These are phyloP conservation scores for Claviceps pazoutovae DNA, from an alignment of 2,329 filamentous ascomycete genomes.

Conservation along the genomic window DNA sequence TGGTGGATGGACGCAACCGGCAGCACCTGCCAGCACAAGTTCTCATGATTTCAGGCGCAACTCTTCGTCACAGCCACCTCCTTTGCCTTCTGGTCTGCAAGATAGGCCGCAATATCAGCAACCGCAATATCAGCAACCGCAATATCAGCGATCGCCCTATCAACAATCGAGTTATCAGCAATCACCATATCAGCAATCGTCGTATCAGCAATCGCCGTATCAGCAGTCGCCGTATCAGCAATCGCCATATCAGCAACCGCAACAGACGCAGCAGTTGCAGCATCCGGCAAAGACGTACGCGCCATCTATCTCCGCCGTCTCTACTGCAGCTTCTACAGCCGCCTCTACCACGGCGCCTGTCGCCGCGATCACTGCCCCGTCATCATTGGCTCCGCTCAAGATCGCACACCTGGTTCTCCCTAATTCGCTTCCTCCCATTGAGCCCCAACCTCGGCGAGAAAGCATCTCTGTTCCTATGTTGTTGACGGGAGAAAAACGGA, in stretches of 20 bases:
- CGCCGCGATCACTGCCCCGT: constrained; percentile 6
- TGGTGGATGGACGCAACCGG: constrained; percentile 24
- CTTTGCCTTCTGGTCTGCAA: background rate
- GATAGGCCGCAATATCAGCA: background rate
- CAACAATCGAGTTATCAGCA: too few relatives aligned
- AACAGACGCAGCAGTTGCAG: background rate
- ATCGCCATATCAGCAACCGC: too few relatives aligned
- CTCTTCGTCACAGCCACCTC: constrained; percentile 13
- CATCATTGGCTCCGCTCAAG: constrained; percentile 23
- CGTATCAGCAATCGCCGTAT: too few relatives aligned
- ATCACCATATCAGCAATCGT: too few relatives aligned
- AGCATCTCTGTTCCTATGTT: constrained; percentile 10
- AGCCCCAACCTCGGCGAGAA: constrained; percentile 17
- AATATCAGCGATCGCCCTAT: background rate
- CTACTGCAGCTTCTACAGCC: constrained; percentile 5
- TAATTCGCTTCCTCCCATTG: constrained; percentile 17
- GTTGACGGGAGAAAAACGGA: constrained; percentile 22
- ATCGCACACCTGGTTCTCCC: constrained; percentile 22
- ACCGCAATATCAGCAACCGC: background rate
- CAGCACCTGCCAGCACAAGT: constrained; percentile 20
- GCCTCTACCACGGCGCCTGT: constrained; percentile 9
- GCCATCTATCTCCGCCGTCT: constrained; percentile 6
- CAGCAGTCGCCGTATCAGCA: too few relatives aligned
- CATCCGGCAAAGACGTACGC: background rate
- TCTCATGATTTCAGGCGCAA: constrained; percentile 15